Base-by-base conservation (phyloP, 257 asterid genomes). In the Vinca minor region DNA sequence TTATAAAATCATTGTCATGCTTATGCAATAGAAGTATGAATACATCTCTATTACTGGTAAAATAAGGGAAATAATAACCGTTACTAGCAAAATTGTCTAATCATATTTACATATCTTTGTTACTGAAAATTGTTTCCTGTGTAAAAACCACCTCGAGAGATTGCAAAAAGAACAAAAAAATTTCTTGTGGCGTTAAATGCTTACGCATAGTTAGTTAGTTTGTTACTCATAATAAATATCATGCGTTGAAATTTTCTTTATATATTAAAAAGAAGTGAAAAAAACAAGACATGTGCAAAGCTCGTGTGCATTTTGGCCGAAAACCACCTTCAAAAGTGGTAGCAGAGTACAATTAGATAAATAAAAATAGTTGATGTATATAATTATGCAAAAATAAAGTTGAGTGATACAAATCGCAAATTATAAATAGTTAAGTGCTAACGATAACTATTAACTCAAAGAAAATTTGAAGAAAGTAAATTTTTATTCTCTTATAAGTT, bases 121-220 rank as follows among this genome's bases (percentile, higher is more conserved):
- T 20, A 18, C 32, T 69, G 48, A 9, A 34, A 17, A 35, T n/a
- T 25, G 36, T 60, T 29, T 59, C 34, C 4, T 36, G 44, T 4
- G 21, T 41, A 25, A 32, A 53, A 50, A 56, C 42, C 17, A 15
- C 17, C 62, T 56, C 8, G 41, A 36, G 36, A 56, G 26, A 44
- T 46, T 18, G 3, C 8, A 46, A 46, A 32, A 1, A 2, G 18
- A 15, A 31, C 2, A 31, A 31, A 5, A 5, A 1, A 5, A 55
- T 31, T 45, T 42, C 25, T 69, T 23, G 21, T 62, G 68, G 31
- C 29, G 34, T 55, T 55, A 14, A 46, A 50, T 20, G 57, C 36
- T 17, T 23, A 1, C 39, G 13, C 26, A 38, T 23, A 34, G 15
- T 39, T 12, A 5, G 17, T 7, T n/a, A 36, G 13, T 20, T 39